These are phyloP conservation scores for Lentinula sp. DNA, from an alignment of 768 basidiomycete species.

Conservation along the genomic window DNA sequence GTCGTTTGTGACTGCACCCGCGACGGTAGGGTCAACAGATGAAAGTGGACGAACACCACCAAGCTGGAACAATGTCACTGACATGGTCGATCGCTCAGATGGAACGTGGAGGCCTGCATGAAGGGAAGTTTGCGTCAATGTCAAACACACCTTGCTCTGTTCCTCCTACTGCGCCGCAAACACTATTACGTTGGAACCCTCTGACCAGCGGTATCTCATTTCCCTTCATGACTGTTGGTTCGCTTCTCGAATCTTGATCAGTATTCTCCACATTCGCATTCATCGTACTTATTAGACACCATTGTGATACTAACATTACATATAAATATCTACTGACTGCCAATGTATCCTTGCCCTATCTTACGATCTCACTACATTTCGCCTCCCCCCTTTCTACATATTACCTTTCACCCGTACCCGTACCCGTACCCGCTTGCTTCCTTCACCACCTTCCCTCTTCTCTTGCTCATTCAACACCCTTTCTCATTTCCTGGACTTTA, in stretches of 20 bases:
- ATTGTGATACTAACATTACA: constrained; percentile 8
- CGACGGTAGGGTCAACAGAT: constrained; percentile 49
- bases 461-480: background rate
- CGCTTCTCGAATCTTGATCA: constrained; percentile 4
- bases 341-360: background rate
- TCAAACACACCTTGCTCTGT: background rate
- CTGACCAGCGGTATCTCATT: background rate
- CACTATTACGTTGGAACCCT: constrained; percentile 2
- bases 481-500: background rate
- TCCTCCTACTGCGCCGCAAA: background rate
- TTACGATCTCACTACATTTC: background rate
- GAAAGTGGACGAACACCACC: constrained; percentile 39
- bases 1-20: constrained; percentile 64
- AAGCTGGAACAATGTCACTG: constrained; percentile 41
- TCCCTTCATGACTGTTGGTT: background rate
- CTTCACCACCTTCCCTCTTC: no score
- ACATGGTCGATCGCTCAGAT: constrained; percentile 37
- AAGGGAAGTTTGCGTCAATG: constrained; percentile 9
- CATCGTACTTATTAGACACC: constrained; percentile 24
- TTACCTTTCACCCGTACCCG: background rate
- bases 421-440: background rate
- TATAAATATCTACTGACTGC: constrained; percentile 2
- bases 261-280: constrained; percentile 2
- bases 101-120: constrained; percentile 32
- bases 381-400: background rate